A percentile compares a stretch with the other conserved stretches of the same genome.
Evolutionary conservation across 2,329 filamentous ascomycete genomes (phyloP).

Genomic region (Aspergillus bombycis): DNA sequence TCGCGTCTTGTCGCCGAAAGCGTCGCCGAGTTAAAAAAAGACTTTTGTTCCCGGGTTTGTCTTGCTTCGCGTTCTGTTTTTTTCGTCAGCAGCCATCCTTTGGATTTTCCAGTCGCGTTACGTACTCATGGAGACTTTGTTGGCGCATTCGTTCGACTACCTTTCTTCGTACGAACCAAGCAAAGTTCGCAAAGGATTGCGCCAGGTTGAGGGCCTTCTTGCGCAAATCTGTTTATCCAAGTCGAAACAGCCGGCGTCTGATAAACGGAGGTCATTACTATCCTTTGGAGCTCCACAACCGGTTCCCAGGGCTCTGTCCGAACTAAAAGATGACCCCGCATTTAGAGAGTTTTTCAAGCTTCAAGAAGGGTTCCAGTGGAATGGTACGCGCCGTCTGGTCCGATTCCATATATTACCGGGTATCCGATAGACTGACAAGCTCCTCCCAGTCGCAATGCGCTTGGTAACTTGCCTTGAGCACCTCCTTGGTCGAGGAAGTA

Average conservation of each 20-base stretch:
- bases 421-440: conserved; percentile 7
- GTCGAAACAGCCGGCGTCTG: conserved; percentile 41
- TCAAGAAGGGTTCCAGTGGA: conserved; percentile 98
- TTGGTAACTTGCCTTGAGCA: conserved; percentile 84
- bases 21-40: conserved; percentile 3
- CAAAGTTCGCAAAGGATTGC: conserved; percentile 90
- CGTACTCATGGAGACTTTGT: conserved; percentile 77
- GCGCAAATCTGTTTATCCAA: conserved; percentile 88
- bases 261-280: conserved; percentile 48
- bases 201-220: conserved; percentile 90
- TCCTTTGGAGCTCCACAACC: conserved; percentile 45
- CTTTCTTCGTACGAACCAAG: conserved; percentile 86
- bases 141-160: conserved; percentile 94
- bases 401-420: not conserved
- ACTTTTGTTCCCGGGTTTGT: conserved; percentile 1
- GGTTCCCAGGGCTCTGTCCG: conserved; percentile 65
- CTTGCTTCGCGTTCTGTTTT: conserved; percentile 2
- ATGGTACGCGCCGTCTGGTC: conserved; percentile 55
- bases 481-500: conserved; percentile 77
- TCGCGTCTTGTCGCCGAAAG: conserved; percentile 9
- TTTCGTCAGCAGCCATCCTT: not conserved
- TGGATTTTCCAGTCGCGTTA: not conserved
- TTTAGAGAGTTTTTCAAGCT: conserved; percentile 96
- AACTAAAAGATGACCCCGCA: conserved; percentile 79
- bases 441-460: conserved; percentile 69